phyloP scores from a whole-genome alignment of 208 protist species.

The Spongospora subterranea region DNA sequence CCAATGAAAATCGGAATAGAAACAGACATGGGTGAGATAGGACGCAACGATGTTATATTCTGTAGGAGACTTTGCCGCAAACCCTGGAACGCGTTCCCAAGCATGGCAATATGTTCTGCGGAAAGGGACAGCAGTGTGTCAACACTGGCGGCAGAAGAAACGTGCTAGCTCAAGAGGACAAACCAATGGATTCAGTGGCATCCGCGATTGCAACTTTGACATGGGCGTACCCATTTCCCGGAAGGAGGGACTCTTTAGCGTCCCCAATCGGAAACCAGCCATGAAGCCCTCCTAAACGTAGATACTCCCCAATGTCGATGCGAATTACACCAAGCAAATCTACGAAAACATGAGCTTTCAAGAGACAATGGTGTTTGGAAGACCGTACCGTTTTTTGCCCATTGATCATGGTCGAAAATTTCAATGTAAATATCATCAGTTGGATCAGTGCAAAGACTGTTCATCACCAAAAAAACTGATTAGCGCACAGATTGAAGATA shows the following conservation, averaged over 20 bases:
- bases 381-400: not conserved
- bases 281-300: not conserved
- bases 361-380: not conserved
- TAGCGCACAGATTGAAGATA: too few species aligned
- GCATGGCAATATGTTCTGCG: not conserved
- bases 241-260: not conserved
- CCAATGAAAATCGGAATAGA: constrained; percentile 9
- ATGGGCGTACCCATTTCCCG: constrained; percentile 28
- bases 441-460: not conserved
- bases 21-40: not conserved
- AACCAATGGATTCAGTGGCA: not conserved
- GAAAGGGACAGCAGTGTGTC: too few species aligned
- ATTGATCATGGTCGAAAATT: constrained; percentile 21
- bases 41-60: not conserved
- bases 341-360: not conserved
- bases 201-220: constrained; percentile 15
- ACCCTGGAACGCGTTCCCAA: not conserved
- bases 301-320: not conserved
- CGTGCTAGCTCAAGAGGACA: not conserved
- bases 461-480: too few species aligned
- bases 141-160: not conserved
- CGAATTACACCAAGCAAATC: constrained; percentile 2
- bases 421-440: not conserved
- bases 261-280: constrained; percentile 9
- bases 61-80: not conserved